Conservation (phyloP, 2,329 filamentous ascomycete genomes). For the Aspergillus sp. region DNA sequence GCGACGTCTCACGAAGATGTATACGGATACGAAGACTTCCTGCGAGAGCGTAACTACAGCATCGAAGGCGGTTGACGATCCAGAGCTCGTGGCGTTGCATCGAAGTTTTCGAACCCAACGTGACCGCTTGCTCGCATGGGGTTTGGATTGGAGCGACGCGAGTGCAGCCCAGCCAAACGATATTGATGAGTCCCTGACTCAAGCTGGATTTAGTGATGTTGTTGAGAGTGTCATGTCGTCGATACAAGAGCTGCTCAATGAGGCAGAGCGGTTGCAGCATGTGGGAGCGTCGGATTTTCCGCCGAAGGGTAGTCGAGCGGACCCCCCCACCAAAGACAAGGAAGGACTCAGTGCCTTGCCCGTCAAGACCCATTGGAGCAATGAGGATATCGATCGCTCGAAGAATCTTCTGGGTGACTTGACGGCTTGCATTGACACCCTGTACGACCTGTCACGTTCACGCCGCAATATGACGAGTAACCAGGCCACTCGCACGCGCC, state of each 20-base stretch:
- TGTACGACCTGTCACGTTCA: constrained; percentile 55
- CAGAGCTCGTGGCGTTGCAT: constrained; percentile 49
- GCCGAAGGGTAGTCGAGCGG: constrained; percentile 27
- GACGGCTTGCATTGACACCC: constrained; percentile 55
- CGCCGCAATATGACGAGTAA: constrained; percentile 33
- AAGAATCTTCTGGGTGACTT: constrained; percentile 53
- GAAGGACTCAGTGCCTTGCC: constrained; percentile 24
- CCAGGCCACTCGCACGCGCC: constrained; percentile 14
- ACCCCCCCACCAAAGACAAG: constrained; percentile 24
- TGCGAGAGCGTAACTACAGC: constrained; percentile 47
- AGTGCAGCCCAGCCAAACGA: constrained; percentile 48
- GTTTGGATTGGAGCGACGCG: constrained; percentile 58
- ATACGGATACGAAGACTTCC: constrained; percentile 56
- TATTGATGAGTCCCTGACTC: constrained; percentile 55
- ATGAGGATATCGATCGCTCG: constrained; percentile 47
- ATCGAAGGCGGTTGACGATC: constrained; percentile 42
- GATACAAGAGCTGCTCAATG: constrained; percentile 54
- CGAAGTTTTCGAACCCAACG: constrained; percentile 56
- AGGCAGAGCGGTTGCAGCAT: constrained; percentile 52
- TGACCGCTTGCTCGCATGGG: constrained; percentile 57
- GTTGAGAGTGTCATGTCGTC: constrained; percentile 57
- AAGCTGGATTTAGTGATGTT: constrained; percentile 55
- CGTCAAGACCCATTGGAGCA: constrained; percentile 39
- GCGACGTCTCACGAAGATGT: constrained; percentile 51
- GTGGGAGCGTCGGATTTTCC: constrained; percentile 32